Conservation (phyloP, 345 rosid species). For the Reutealis trisperma region DNA sequence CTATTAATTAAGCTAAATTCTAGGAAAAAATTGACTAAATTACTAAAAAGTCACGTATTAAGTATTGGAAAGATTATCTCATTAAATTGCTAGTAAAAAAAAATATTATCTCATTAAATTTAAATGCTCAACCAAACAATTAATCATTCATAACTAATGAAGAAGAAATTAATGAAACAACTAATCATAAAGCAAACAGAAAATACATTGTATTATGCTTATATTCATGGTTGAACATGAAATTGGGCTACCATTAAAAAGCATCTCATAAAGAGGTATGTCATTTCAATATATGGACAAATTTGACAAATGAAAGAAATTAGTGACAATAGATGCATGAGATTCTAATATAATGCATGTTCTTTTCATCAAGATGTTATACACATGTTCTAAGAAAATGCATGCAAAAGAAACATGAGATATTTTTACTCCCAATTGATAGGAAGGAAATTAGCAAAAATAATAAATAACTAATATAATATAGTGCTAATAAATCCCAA, state of each 20-base stretch:
- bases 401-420: slow-evolving; percentile 6
- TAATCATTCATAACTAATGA: background rate
- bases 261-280: background rate
- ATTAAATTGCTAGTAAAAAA: background rate
- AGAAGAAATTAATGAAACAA: background rate
- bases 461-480: background rate
- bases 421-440: too few relatives aligned
- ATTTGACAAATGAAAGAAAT: background rate
- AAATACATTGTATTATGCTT: background rate
- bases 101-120: background rate
- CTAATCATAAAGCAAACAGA: background rate
- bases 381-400: background rate
- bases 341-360: too few relatives aligned
- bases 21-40: too few relatives aligned
- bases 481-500: background rate
- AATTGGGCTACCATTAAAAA: background rate
- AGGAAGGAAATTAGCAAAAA: background rate
- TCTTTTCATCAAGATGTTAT: too few relatives aligned
- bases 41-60: too few relatives aligned
- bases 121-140: background rate
- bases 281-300: background rate
- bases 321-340: too few relatives aligned
- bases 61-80: too few relatives aligned
- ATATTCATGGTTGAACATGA: background rate
- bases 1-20: too few relatives aligned